phyloP scores from a whole-genome alignment of 441 rosid genomes.

The Bruguiera hainesii region DNA sequence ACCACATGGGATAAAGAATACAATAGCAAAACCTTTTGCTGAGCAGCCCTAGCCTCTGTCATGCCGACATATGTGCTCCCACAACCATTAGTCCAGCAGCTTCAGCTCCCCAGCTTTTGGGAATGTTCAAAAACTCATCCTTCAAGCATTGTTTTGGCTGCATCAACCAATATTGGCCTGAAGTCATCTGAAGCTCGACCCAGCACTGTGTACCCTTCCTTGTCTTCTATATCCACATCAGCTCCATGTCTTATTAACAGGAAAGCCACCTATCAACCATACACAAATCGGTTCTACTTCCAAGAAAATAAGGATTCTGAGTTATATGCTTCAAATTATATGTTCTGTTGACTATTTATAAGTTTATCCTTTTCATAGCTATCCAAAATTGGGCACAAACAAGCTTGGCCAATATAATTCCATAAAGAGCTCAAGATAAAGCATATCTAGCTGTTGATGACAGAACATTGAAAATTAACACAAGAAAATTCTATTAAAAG shows the following conservation, averaged over 20 bases:
- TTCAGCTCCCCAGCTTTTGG: not conserved
- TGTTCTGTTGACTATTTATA: too few species aligned
- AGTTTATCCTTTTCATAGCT: not conserved
- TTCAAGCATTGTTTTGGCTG: constrained; percentile 81
- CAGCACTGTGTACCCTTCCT: constrained; percentile 88
- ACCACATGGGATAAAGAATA: too few species aligned
- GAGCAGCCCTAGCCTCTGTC: too few species aligned
- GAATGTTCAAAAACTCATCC: constrained; percentile 34
- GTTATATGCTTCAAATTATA: too few species aligned
- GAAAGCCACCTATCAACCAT: constrained; percentile 63
- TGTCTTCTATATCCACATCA: constrained; percentile 82
- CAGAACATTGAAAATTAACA: too few species aligned
- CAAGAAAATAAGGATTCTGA: not conserved
- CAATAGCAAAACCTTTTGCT: too few species aligned
- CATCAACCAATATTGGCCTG: constrained; percentile 65
- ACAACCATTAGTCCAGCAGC: not conserved
- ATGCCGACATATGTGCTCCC: not conserved
- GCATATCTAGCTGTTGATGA: too few species aligned
- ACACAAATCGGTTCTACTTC: not conserved
- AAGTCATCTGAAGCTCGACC: constrained; percentile 70
- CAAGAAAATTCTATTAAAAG: too few species aligned
- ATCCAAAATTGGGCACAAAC: not conserved
- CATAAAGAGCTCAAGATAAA: not conserved
- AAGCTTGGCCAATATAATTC: constrained; percentile 2
- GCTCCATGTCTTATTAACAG: constrained; percentile 87